phyloP scores from a whole-genome alignment of 1,284 basidiomycete species.

The Blastosporella zonata region DNA sequence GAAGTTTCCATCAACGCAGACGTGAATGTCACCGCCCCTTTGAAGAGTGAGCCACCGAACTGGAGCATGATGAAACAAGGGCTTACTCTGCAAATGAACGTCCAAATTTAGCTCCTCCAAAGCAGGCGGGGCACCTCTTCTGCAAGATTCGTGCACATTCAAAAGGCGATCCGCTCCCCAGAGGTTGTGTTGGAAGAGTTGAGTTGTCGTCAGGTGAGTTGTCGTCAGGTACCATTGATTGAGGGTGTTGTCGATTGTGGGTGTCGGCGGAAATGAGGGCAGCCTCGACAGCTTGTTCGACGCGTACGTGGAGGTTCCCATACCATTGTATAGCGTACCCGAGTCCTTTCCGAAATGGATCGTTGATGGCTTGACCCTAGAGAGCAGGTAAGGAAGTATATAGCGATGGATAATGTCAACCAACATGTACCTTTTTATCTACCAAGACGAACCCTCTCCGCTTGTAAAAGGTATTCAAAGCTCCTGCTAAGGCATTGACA shows the following conservation, averaged over 20 bases:
- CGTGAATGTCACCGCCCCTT: slow-evolving; percentile 27
- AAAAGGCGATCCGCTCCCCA: too few relatives aligned
- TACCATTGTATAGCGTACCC: slow-evolving; percentile 18
- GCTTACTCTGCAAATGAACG: slow-evolving; percentile 13
- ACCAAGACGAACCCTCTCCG: background rate
- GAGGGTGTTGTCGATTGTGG: background rate
- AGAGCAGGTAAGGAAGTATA: background rate
- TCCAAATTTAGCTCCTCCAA: slow-evolving; percentile 27
- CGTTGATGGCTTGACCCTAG: slow-evolving; percentile 1
- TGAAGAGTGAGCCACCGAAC: background rate
- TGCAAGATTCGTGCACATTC: slow-evolving; percentile 22
- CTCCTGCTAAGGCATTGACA: slow-evolving; percentile 24
- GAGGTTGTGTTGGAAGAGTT: too few relatives aligned
- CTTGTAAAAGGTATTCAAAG: slow-evolving; percentile 5
- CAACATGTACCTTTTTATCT: slow-evolving; percentile 1
- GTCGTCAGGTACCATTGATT: too few relatives aligned
- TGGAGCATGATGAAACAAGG: background rate
- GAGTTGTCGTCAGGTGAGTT: too few relatives aligned
- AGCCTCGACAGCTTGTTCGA: slow-evolving; percentile 9
- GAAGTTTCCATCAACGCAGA: slow-evolving; percentile 24
- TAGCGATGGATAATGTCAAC: background rate
- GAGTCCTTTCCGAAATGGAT: slow-evolving; percentile 2
- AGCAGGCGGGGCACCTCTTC: slow-evolving; percentile 33
- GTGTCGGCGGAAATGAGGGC: background rate
- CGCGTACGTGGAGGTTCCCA: slow-evolving; percentile 13